Evolutionary conservation across 2,329 filamentous ascomycete species (phyloP).

Genomic region (Periconia sp.): DNA sequence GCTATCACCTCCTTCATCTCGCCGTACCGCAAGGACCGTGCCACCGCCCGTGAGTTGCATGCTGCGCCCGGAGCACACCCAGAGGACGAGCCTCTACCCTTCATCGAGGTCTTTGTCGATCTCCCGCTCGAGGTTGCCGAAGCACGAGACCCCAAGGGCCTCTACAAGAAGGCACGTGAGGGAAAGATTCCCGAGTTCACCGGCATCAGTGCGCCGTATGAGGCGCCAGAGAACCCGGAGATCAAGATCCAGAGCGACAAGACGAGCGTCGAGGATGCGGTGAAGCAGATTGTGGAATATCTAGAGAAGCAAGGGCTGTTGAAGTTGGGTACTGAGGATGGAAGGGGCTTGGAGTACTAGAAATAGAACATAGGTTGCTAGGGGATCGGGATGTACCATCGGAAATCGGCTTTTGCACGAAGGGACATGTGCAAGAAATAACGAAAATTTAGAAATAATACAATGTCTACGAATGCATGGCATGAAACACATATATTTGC

Average conservation of each 20-base stretch:
- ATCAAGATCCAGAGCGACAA: constrained; percentile 85
- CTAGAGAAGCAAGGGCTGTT: constrained; percentile 72
- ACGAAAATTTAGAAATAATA: no score
- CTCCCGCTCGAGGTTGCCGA: constrained; percentile 90
- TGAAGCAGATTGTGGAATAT: constrained; percentile 82
- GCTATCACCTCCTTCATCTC: constrained; percentile 97
- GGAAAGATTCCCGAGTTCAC: constrained; percentile 98
- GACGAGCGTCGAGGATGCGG: constrained; percentile 85
- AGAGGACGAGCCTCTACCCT: constrained; percentile 73
- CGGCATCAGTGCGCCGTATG: constrained; percentile 92
- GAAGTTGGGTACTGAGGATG: constrained; percentile 26
- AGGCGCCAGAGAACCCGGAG: constrained; percentile 84
- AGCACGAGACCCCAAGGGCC: constrained; percentile 92
- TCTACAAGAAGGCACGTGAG: constrained; percentile 95
- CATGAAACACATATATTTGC: no score
- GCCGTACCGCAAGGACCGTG: constrained; percentile 86
- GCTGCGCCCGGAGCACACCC: constrained; percentile 59
- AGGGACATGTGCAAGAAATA: no score
- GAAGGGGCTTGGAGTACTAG: constrained; percentile 8
- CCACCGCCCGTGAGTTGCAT: constrained; percentile 82
- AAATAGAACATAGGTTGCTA: no score
- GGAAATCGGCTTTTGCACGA: no score
- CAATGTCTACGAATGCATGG: no score
- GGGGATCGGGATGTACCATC: no score
- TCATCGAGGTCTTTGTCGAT: constrained; percentile 94